Percentiles rank a stretch among this genome's conserved stretches.
Conservation (phyloP, 2,329 filamentous ascomycete genomes). For the Periconia sp. region DNA sequence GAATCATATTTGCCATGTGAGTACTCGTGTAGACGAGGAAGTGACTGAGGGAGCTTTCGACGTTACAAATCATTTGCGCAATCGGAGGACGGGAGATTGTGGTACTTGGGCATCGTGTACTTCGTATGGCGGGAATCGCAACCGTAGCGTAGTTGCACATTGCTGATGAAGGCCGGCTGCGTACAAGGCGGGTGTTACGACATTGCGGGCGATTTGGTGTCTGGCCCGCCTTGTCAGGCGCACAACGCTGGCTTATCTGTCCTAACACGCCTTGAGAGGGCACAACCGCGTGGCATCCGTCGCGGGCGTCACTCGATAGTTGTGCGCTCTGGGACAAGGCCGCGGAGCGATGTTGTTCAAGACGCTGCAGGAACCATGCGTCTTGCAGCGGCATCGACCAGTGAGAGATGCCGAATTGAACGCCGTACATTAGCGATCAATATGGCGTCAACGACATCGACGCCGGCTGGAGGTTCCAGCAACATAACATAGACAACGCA, state of each 20-base stretch:
- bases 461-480: slow-evolving; percentile 10
- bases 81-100: no score
- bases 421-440: slow-evolving; percentile 26
- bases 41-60: no score
- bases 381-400: slow-evolving; percentile 19
- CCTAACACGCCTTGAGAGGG: not conserved
- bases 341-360: slow-evolving; percentile 20
- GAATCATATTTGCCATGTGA: no score
- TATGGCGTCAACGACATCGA: slow-evolving; percentile 13
- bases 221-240: slow-evolving; percentile 3
- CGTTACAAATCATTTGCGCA: no score
- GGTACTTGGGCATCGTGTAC: no score
- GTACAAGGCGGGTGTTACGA: no score
- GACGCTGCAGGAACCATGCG: slow-evolving; percentile 23
- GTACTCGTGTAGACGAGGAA: no score
- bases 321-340: slow-evolving; percentile 5
- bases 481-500: slow-evolving; percentile 15
- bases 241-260: not conserved
- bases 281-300: slow-evolving; percentile 9
- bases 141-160: no score
- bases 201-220: no score
- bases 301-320: slow-evolving; percentile 9
- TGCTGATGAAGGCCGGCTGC: no score
- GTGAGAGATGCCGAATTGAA: slow-evolving; percentile 10
- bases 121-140: no score